These are phyloP conservation scores for Striga hermonthica DNA, from an alignment of 305 asterid species.

Conservation along the genomic window DNA sequence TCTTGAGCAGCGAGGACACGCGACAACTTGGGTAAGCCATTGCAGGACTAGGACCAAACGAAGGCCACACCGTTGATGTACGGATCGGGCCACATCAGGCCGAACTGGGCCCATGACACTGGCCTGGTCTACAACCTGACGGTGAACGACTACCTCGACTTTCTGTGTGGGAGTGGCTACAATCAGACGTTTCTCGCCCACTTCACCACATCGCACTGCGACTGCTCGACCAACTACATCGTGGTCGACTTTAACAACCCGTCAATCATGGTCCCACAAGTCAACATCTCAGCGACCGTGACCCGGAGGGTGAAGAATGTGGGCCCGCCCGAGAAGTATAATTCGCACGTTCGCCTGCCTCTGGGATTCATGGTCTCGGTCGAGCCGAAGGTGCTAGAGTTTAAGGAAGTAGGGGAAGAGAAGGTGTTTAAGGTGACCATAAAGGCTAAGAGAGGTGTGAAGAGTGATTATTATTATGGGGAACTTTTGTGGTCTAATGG, in stretches of 20 bases:
- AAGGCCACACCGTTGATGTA: constrained; percentile 43
- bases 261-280: constrained; percentile 39
- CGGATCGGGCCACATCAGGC: constrained; percentile 65
- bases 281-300: constrained; percentile 32
- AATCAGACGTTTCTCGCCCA: constrained; percentile 31
- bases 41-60: constrained; percentile 27
- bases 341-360: constrained; percentile 37
- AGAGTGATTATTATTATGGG: constrained; percentile 31
- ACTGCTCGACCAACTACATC: constrained; percentile 43
- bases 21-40: constrained; percentile 44
- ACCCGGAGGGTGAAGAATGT: constrained; percentile 57
- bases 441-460: not conserved
- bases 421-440: constrained; percentile 47
- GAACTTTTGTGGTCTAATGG: constrained; percentile 61
- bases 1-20: constrained; percentile 48
- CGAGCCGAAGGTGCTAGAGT: constrained; percentile 38
- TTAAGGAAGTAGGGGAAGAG: constrained; percentile 54
- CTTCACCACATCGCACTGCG: constrained; percentile 28
- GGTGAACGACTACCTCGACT: constrained; percentile 46
- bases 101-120: constrained; percentile 66
- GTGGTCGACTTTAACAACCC: constrained; percentile 64
- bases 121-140: constrained; percentile 71
- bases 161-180: constrained; percentile 64
- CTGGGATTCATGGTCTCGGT: constrained; percentile 35
- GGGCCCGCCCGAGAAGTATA: constrained; percentile 49